Conservation (phyloP, 2,329 filamentous ascomycete species). For the Aureobasidium uvarum region DNA sequence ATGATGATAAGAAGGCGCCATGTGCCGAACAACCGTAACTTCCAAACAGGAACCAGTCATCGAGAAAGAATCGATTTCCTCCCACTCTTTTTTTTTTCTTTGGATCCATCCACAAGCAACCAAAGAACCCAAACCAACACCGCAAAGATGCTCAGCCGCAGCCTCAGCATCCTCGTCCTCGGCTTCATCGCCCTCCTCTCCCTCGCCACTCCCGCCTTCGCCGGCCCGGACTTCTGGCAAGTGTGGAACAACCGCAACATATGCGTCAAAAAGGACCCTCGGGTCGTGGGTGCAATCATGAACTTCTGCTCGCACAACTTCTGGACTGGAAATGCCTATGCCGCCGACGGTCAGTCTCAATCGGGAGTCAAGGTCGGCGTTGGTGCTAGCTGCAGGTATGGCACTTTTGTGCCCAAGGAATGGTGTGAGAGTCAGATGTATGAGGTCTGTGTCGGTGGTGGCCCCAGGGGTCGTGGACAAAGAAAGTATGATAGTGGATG, state of each 20-base stretch:
- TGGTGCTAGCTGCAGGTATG: background rate
- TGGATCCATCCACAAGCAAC: background rate
- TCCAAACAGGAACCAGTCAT: background rate
- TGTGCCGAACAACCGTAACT: background rate
- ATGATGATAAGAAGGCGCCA: background rate
- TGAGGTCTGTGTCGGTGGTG: background rate
- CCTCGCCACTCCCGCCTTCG: background rate
- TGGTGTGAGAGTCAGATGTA: slow-evolving; percentile 20
- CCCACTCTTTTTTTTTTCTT: background rate
- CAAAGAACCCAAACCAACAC: background rate
- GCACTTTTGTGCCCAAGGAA: background rate
- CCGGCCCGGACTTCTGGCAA: background rate
- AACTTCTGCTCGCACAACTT: background rate
- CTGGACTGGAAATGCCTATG: background rate
- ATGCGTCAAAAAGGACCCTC: background rate
- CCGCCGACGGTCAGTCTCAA: background rate
- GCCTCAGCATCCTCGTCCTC: background rate
- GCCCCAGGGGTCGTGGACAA: background rate
- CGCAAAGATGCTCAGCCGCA: slow-evolving; percentile 2
- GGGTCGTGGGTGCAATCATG: background rate
- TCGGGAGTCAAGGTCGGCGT: background rate
- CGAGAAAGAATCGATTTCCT: background rate
- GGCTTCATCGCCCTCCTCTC: slow-evolving; percentile 10
- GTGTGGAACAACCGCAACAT: background rate
- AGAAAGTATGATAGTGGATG: background rate